Evolutionary conservation across 2,329 filamentous ascomycete species (phyloP), one percentile per base, ranked within the genome.

Genomic region (Chaetomium globosum): DNA sequence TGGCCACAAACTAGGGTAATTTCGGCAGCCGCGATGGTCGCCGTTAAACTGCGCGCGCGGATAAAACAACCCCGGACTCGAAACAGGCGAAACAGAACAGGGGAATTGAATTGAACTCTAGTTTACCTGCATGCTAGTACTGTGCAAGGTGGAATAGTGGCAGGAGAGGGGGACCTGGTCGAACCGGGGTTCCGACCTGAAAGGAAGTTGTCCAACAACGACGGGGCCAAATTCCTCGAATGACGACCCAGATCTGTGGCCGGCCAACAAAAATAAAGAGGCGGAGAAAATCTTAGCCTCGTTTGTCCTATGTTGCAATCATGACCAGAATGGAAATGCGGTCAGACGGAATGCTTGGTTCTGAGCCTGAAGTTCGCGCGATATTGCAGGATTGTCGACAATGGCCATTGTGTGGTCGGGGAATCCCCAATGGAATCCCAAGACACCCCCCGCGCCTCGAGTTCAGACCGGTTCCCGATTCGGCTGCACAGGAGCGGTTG

Each of bases 381-480:
- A 31, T 53, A 53, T 53, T 52, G 10, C 21, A 26, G 13, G 8
- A 4, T 52, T 26, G 26, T 26, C 13, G 26, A 53, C 51, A 53
- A 30, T 53, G 28, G 23, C 12, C 26, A 53, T 53, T 53, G 51
- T 53, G 51, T 53, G 51, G 51, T n/a, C 10, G 51, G 12, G 26
- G 51, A 53, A 53, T 31, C 51, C 28, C 51, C 13, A 31, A n/a
- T n/a, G n/a, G n/a, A 21, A 23, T 23, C 46, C 46, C 46, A 9
- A 19, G 1, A 21, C 19, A 5, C 39, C 48, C 52, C 26, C 51
- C 51, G 30, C 13, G 51, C 26, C 51, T 31, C 7, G 5, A n/a
- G n/a, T 21, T n/a, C 52, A 56, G 54, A 56, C 54, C 54, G 54
- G 54, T 56, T 56, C 54, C 54, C 54, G 33, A 56, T 56, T 56